Conservation (phyloP, 495 filamentous ascomycete genomes). For the Penicillium verhagenii region DNA sequence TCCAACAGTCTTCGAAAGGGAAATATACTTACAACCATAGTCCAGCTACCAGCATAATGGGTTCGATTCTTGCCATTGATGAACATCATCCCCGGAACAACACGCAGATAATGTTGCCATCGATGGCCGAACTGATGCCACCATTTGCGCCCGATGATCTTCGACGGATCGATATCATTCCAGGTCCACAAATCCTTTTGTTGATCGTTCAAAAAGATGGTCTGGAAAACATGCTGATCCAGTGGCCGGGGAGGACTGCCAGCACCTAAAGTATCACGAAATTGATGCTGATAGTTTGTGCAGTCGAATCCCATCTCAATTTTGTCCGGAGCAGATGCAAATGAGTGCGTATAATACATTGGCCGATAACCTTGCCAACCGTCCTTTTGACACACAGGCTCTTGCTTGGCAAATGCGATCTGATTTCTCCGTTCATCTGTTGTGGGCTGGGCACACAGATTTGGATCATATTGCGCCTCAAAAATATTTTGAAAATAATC, state of each 20-base stretch:
- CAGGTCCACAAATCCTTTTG: conserved; percentile 67
- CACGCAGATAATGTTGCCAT: conserved; percentile 76
- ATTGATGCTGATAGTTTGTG: conserved; percentile 82
- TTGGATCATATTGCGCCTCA: conserved; percentile 62
- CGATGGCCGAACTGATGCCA: conserved; percentile 85
- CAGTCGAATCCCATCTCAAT: conserved; percentile 90
- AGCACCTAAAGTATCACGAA: conserved; percentile 51
- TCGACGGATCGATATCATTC: conserved; percentile 64
- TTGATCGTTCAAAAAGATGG: conserved; percentile 75
- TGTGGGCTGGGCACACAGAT: conserved; percentile 50
- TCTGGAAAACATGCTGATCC: conserved; percentile 74
- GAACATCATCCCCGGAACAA: conserved; percentile 78
- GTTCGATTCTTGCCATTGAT: conserved; percentile 71
- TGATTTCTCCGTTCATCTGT: conserved; percentile 47
- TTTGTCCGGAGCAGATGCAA: conserved; percentile 59
- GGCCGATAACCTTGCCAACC: conserved; percentile 59
- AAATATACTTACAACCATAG: conserved; percentile 59
- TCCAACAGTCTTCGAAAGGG: background rate
- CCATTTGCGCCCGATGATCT: conserved; percentile 73
- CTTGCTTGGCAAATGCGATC: conserved; percentile 51
- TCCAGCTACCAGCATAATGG: conserved; percentile 72
- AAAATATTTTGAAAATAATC: conserved; percentile 74
- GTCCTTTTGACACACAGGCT: conserved; percentile 31
- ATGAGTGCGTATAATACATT: conserved; percentile 81
- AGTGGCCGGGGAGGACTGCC: conserved; percentile 41